Evolutionary conservation across 805 yeast genomes (phyloP).

Genomic region (Cephaloascus fragrans): DNA sequence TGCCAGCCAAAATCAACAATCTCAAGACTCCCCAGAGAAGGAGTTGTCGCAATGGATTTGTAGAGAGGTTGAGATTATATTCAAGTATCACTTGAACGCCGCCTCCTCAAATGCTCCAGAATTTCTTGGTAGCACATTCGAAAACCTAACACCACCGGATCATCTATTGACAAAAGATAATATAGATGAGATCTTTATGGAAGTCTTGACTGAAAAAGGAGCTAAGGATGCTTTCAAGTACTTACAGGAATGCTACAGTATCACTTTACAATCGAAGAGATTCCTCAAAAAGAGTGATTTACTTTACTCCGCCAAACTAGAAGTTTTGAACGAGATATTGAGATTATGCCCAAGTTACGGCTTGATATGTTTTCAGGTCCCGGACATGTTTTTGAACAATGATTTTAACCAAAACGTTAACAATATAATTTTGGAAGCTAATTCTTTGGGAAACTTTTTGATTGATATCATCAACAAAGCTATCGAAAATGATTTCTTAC

Average conservation of each 20-base stretch:
- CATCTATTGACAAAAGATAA: constrained; percentile 15
- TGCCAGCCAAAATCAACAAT: not conserved
- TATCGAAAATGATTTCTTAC: constrained; percentile 53
- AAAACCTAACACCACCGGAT: constrained; percentile 10
- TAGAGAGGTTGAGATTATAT: constrained; percentile 22
- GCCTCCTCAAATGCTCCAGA: constrained; percentile 3
- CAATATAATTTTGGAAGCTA: constrained; percentile 12
- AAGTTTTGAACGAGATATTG: constrained; percentile 36
- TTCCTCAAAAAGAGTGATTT: constrained; percentile 30
- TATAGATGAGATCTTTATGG: constrained; percentile 45
- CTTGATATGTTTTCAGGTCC: constrained; percentile 56
- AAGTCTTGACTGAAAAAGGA: constrained; percentile 46
- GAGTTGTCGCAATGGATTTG: constrained; percentile 31
- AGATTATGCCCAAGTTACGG: constrained; percentile 52
- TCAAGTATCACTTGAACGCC: constrained; percentile 22
- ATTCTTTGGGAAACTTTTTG: constrained; percentile 28
- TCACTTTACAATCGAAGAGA: constrained; percentile 30
- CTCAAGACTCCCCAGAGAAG: constrained; percentile 5
- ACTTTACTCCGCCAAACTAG: constrained; percentile 21
- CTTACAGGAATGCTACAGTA: constrained; percentile 33
- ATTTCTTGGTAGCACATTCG: constrained; percentile 11
- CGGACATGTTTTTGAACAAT: constrained; percentile 45
- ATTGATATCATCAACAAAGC: constrained; percentile 48
- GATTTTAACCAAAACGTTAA: constrained; percentile 19
- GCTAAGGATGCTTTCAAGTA: constrained; percentile 35